Percentiles rank a stretch among this genome's conserved stretches.
These are phyloP conservation scores for Phytophthora tentaculata DNA, from an alignment of 352 stramenopile genomes.

Conservation along the genomic window DNA sequence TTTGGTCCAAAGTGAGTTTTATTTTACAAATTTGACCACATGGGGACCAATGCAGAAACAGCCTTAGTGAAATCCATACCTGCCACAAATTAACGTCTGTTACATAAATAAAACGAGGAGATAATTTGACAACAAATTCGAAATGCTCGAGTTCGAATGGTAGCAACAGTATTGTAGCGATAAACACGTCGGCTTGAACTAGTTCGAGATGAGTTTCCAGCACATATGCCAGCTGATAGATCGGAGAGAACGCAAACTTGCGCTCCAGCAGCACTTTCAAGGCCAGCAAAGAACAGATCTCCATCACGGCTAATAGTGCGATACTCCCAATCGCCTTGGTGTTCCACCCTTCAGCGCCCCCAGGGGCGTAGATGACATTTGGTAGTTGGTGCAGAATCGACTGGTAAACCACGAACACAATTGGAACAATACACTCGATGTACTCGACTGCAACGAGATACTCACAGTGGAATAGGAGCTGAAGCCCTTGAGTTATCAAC, in stretches of 20 bases:
- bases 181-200: constrained; percentile 6
- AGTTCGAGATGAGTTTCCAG: constrained; percentile 35
- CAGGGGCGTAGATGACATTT: constrained; percentile 25
- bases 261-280: constrained; percentile 33
- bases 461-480: constrained; percentile 39
- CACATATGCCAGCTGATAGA: constrained; percentile 41
- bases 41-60: no score
- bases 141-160: constrained; percentile 14
- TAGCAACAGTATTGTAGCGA: constrained; percentile 3
- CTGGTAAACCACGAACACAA: constrained; percentile 39
- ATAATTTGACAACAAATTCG: not conserved
- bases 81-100: not conserved
- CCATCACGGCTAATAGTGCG: constrained; percentile 28
- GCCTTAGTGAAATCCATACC: constrained; percentile 11
- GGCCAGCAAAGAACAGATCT: constrained; percentile 34
- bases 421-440: constrained; percentile 38
- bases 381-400: constrained; percentile 37
- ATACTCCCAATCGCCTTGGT: constrained; percentile 1
- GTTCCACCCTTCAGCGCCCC: not conserved
- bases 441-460: constrained; percentile 42
- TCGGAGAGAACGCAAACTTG: constrained; percentile 32
- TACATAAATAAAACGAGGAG: not conserved
- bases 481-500: constrained; percentile 15
- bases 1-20: no score
- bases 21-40: no score